These are phyloP conservation scores for Triadica sebifera DNA, from an alignment of 345 rosid genomes.

Conservation along the genomic window DNA sequence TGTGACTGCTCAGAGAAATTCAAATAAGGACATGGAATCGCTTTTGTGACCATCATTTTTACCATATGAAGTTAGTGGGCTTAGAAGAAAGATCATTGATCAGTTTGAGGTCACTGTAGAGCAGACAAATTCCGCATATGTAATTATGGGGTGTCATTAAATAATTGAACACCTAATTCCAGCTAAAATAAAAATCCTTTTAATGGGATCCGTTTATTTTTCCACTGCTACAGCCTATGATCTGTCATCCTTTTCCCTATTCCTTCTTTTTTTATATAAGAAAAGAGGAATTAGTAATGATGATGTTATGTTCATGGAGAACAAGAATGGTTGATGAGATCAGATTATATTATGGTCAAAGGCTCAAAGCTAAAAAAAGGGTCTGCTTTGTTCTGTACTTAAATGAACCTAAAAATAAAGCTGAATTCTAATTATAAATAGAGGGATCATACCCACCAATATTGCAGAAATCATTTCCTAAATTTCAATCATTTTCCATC, in stretches of 20 bases:
- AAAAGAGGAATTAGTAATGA: slow-evolving; percentile 30
- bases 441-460: slow-evolving; percentile 22
- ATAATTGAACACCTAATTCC: not conserved
- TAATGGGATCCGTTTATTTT: not conserved
- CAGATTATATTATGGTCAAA: slow-evolving; percentile 46
- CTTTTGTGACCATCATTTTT: slow-evolving; percentile 15
- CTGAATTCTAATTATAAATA: slow-evolving; percentile 38
- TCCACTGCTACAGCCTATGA: not conserved
- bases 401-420: slow-evolving; percentile 27
- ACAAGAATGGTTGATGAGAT: slow-evolving; percentile 21
- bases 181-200: not conserved
- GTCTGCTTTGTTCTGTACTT: slow-evolving; percentile 40
- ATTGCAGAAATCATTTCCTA: slow-evolving; percentile 38
- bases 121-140: not conserved
- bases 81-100: not conserved
- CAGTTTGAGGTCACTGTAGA: not conserved
- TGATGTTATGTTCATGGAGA: slow-evolving; percentile 32
- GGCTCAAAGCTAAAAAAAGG: slow-evolving; percentile 28
- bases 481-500: slow-evolving; percentile 32
- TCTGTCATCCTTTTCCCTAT: not conserved
- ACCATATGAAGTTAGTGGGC: slow-evolving; percentile 1
- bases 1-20: slow-evolving; percentile 10
- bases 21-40: slow-evolving; percentile 14
- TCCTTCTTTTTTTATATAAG: not conserved
- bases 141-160: not conserved